Evolutionary conservation across 2,329 filamentous ascomycete genomes (phyloP).

Genomic region (Claviceps quebecensis): DNA sequence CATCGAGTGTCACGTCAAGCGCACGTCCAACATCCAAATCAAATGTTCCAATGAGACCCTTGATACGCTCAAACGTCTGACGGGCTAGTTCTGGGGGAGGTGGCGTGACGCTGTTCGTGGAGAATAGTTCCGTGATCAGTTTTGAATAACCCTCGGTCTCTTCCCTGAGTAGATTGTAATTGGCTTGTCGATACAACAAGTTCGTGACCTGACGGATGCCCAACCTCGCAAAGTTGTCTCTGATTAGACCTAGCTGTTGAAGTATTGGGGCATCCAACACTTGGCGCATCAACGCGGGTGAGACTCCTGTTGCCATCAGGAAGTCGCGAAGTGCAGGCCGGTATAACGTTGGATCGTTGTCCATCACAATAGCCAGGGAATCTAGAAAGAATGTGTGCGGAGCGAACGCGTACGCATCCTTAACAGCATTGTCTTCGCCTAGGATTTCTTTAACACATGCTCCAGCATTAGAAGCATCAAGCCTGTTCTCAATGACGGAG

Average conservation of each 20-base stretch:
- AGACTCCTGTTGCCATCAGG: conserved; percentile 58
- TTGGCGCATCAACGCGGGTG: conserved; percentile 58
- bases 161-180: conserved; percentile 89
- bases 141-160: conserved; percentile 97
- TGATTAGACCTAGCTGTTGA: conserved; percentile 63
- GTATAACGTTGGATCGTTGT: conserved; percentile 44
- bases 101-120: conserved; percentile 61
- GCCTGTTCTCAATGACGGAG: conserved; percentile 53
- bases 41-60: conserved; percentile 90
- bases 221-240: conserved; percentile 70
- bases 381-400: conserved; percentile 66
- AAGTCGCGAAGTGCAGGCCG: conserved; percentile 47
- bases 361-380: conserved; percentile 64
- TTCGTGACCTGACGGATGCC: conserved; percentile 86
- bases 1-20: conserved; percentile 85
- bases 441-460: conserved; percentile 61
- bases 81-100: conserved; percentile 65
- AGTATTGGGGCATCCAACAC: conserved; percentile 70
- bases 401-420: conserved; percentile 41
- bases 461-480: conserved; percentile 58
- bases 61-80: conserved; percentile 81
- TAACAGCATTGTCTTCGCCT: conserved; percentile 36
- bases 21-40: conserved; percentile 92
- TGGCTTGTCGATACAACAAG: conserved; percentile 84
- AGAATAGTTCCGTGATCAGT: conserved; percentile 88